Conservation (phyloP, 148 eudicot species). For the Pouteria glomerata region DNA sequence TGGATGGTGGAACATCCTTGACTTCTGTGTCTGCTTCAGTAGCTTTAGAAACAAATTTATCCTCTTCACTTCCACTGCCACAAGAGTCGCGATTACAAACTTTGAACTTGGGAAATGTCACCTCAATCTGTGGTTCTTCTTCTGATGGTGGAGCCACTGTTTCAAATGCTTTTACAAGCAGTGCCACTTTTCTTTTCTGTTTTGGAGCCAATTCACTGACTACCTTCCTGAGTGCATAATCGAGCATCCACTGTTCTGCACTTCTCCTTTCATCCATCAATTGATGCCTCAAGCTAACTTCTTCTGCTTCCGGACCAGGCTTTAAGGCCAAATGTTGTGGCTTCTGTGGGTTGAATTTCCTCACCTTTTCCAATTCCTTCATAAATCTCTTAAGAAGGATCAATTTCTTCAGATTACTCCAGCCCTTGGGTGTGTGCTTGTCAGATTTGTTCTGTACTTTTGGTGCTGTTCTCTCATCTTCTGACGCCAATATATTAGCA, state of each 20-base stretch:
- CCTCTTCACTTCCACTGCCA: neutral
- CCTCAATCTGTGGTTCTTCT: slow-evolving; percentile 28
- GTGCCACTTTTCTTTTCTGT: slow-evolving; percentile 67
- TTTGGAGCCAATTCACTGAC: slow-evolving; percentile 67
- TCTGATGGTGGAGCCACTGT: slow-evolving; percentile 49
- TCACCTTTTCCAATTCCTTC: slow-evolving; percentile 67
- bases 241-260: slow-evolving; percentile 89
- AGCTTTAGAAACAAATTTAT: slow-evolving; percentile 1
- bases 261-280: slow-evolving; percentile 46
- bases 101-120: slow-evolving; percentile 12
- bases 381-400: slow-evolving; percentile 61
- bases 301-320: slow-evolving; percentile 49
- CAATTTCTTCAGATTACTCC: slow-evolving; percentile 62
- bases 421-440: slow-evolving; percentile 46
- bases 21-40: neutral
- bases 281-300: slow-evolving; percentile 51
- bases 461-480: slow-evolving; percentile 22
- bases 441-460: slow-evolving; percentile 23
- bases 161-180: slow-evolving; percentile 86
- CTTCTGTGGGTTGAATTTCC: slow-evolving; percentile 44
- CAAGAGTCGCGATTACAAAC: neutral
- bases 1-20: neutral
- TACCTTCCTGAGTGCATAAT: slow-evolving; percentile 77
- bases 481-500: slow-evolving; percentile 8
- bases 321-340: slow-evolving; percentile 32